A percentile compares a stretch with the other conserved stretches of the same genome.
These are phyloP conservation scores for Cladosporium sp. DNA, from an alignment of 2,329 filamentous ascomycete genomes.

Conservation along the genomic window DNA sequence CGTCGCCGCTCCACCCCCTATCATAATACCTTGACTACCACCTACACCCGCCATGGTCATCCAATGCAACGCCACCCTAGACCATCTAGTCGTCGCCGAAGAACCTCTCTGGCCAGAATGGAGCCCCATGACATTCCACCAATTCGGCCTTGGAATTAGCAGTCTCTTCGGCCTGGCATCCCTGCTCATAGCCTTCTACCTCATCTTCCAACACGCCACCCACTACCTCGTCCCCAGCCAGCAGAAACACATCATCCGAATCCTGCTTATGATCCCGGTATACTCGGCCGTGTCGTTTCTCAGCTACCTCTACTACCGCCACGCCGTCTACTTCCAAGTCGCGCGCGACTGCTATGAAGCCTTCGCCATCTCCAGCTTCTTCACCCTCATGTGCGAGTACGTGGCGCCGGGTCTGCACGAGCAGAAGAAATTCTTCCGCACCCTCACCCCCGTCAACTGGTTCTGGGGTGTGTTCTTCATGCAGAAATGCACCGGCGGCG, in stretches of 20 bases:
- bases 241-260: conserved; percentile 72
- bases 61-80: conserved; percentile 47
- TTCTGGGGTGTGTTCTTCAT: conserved; percentile 68
- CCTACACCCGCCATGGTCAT: conserved; percentile 16
- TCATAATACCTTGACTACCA: no score
- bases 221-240: conserved; percentile 58
- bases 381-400: conserved; percentile 76
- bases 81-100: conserved; percentile 45
- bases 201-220: conserved; percentile 54
- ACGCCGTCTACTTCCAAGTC: conserved; percentile 76
- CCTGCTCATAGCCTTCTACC: conserved; percentile 46
- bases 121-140: conserved; percentile 52
- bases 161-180: conserved; percentile 51
- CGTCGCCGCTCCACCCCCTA: no score
- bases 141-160: conserved; percentile 50
- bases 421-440: conserved; percentile 77
- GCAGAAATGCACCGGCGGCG: conserved; percentile 64
- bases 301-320: conserved; percentile 67
- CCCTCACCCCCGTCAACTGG: conserved; percentile 65
- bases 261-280: conserved; percentile 81
- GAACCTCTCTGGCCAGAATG: conserved; percentile 40
- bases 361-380: conserved; percentile 83
- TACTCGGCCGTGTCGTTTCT: conserved; percentile 72
- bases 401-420: conserved; percentile 70
- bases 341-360: conserved; percentile 83